A percentile compares a stretch with the other conserved stretches of the same genome.
These are phyloP conservation scores for Sugiyamaella sp. DNA, from an alignment of 1,139 yeast species.

Conservation along the genomic window DNA sequence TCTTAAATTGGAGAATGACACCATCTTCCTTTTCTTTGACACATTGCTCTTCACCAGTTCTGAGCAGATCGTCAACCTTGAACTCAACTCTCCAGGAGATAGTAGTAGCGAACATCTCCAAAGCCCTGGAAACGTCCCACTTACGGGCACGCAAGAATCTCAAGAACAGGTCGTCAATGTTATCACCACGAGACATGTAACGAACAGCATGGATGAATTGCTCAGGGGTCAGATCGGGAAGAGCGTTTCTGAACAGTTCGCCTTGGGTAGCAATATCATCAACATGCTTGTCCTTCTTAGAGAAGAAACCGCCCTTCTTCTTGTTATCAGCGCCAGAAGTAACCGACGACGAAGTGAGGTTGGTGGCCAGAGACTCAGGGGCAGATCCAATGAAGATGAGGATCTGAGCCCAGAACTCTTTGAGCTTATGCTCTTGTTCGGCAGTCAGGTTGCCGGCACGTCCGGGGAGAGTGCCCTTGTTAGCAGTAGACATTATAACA, in stretches of 20 bases:
- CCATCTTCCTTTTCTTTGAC: slow-evolving; percentile 46
- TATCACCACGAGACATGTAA: slow-evolving; percentile 62
- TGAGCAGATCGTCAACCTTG: slow-evolving; percentile 60
- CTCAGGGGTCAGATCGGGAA: slow-evolving; percentile 41
- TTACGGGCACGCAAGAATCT: slow-evolving; percentile 90
- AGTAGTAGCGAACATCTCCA: slow-evolving; percentile 67
- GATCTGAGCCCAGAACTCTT: slow-evolving; percentile 74
- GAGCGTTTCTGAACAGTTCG: slow-evolving; percentile 22
- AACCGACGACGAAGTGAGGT: slow-evolving; percentile 28
- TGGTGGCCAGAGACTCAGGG: slow-evolving; percentile 44
- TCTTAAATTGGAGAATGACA: slow-evolving; percentile 53
- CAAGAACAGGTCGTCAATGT: slow-evolving; percentile 68
- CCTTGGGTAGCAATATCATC: slow-evolving; percentile 30
- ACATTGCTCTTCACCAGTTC: slow-evolving; percentile 61
- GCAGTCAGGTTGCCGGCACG: slow-evolving; percentile 60
- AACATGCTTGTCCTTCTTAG: slow-evolving; percentile 25
- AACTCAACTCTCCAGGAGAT: slow-evolving; percentile 69
- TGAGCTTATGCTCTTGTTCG: slow-evolving; percentile 66
- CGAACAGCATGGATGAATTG: slow-evolving; percentile 54
- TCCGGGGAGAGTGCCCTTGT: slow-evolving; percentile 45
- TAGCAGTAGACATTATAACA: slow-evolving; percentile 15
- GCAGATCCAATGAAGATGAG: slow-evolving; percentile 64
- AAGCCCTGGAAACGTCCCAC: slow-evolving; percentile 79
- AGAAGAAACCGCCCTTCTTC: slow-evolving; percentile 21
- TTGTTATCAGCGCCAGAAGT: slow-evolving; percentile 17